Base-by-base conservation (phyloP, 352 stramenopile species). In the Globisporangium nodosum region DNA sequence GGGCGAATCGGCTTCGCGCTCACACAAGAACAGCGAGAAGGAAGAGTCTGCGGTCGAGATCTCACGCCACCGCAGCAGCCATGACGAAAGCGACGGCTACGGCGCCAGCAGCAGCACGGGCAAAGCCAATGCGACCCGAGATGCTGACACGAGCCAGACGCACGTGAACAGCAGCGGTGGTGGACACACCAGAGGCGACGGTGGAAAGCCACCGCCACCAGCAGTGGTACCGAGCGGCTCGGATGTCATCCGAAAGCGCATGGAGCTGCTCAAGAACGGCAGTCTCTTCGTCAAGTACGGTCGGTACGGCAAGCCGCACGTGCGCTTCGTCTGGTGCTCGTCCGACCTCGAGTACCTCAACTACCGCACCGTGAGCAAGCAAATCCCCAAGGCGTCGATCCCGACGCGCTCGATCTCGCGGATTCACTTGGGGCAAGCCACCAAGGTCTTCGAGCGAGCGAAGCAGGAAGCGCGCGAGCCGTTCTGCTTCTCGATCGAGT, bases 261-360 rank as follows among this genome's bases (percentile, higher is more conserved):
- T 90, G 73, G 78, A 90, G 45, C 52, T 92, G 37, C 71, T 92
- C 31, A 78, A 81, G 45, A 82, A 69, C 58, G 83, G 83, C 20
- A 86, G 73, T 31, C 61, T 92, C 27, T 92, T 92, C 37, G 76
- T 92, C 33, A 92, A 92, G 49, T 88, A 91, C 52, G 81, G 83
- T 0, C 80, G 83, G 18, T 88, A 68, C 49, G 83, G 83, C 35
- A 88, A 82, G 50, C 83, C 83, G 0, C 83, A 92, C 54, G 81
- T 88, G 35, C 78, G 83, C 15, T 92, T 92, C 54, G 78, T 92
- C 35, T 92, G 83, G 83, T 90, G 80, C 51, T 90, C 83, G 13
- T 52, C 60, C 8, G 81, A 90, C 58, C 63, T 92, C 20, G 78
- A 90, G 56, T 88, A 88, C 65, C 60, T 92, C 7, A 78, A 86